These are phyloP conservation scores for Brassica hybrid DNA, from an alignment of 441 rosid species.

Conservation along the genomic window DNA sequence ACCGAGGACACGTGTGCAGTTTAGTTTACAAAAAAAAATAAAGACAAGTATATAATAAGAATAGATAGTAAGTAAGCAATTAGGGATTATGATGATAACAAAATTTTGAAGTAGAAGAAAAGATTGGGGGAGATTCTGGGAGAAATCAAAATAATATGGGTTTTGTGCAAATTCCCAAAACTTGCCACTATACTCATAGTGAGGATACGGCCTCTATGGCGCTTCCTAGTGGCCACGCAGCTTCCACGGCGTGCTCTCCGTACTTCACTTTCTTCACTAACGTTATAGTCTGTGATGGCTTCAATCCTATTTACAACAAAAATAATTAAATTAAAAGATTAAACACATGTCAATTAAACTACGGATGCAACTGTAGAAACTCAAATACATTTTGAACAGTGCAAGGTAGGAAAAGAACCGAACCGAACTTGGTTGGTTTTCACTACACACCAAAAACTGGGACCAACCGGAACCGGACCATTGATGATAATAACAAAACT, in stretches of 20 bases:
- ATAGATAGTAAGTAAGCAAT: slow-evolving; percentile 11
- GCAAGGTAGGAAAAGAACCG: not conserved
- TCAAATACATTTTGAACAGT: not conserved
- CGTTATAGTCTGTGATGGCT: slow-evolving; percentile 80
- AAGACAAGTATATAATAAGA: not conserved
- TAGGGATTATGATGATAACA: slow-evolving; percentile 21
- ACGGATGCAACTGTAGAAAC: not conserved
- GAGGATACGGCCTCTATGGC: slow-evolving; percentile 95
- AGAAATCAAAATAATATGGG: slow-evolving; percentile 36
- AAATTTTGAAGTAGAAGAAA: slow-evolving; percentile 8
- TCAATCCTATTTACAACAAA: slow-evolving; percentile 54
- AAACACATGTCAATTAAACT: not conserved
- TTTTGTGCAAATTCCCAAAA: slow-evolving; percentile 33
- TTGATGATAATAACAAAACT: not conserved
- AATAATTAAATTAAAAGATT: not conserved
- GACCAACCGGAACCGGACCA: not conserved
- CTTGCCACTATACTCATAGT: slow-evolving; percentile 25
- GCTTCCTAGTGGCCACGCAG: slow-evolving; percentile 99
- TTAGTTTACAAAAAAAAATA: slow-evolving; percentile 22
- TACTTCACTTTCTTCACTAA: slow-evolving; percentile 85
- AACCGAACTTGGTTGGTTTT: not conserved
- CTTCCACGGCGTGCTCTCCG: slow-evolving; percentile 71
- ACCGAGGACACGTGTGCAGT: slow-evolving; percentile 28
- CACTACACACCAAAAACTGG: not conserved
- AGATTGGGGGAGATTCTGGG: slow-evolving; percentile 3